These are phyloP conservation scores for Porcisia deanei DNA, from an alignment of 208 protist genomes.

Conservation along the genomic window DNA sequence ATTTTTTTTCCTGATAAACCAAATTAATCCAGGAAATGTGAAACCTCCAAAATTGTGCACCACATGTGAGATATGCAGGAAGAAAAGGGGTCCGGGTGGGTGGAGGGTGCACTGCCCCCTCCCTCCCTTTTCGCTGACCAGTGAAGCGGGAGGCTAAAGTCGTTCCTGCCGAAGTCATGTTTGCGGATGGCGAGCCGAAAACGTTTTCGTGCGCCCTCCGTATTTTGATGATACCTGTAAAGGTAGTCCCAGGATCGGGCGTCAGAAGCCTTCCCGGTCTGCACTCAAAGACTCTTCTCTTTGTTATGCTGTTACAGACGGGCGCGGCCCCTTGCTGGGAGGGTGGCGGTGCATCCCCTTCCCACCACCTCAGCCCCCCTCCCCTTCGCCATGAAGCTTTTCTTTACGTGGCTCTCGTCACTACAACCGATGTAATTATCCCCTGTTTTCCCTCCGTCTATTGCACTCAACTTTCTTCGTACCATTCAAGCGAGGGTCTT, in stretches of 20 bases:
- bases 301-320: not conserved
- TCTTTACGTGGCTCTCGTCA: not conserved
- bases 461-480: not conserved
- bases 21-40: not conserved
- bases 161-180: not conserved
- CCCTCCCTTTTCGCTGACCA: not conserved
- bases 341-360: too few species aligned
- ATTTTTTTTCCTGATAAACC: slow-evolving; percentile 1
- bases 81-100: not conserved
- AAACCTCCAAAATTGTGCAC: not conserved
- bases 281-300: too few species aligned
- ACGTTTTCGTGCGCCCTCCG: not conserved
- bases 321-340: not conserved
- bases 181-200: not conserved
- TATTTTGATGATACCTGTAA: not conserved
- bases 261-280: not conserved
- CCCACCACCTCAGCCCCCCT: not conserved
- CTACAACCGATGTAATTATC: not conserved
- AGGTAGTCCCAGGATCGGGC: not conserved
- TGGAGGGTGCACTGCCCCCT: too few species aligned
- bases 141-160: not conserved
- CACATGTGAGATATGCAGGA: too few species aligned
- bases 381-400: not conserved
- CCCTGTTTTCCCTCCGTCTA: not conserved
- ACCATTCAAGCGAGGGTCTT: not conserved